These are phyloP conservation scores for Epichloe uncinata DNA, from an alignment of 2,329 filamentous ascomycete species.

Conservation along the genomic window DNA sequence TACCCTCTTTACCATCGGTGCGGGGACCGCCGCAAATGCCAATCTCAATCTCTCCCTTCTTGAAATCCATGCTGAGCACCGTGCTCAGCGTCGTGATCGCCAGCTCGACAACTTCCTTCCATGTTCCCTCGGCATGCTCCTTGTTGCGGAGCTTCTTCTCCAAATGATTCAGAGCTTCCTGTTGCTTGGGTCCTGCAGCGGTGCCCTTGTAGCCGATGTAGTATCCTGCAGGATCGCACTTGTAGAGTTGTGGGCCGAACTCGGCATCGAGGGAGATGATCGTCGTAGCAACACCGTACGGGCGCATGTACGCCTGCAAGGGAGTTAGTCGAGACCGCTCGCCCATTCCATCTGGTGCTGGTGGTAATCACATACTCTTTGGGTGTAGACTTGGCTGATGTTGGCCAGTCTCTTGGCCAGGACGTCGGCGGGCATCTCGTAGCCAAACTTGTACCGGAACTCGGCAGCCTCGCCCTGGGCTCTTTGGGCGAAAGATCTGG, in stretches of 20 bases:
- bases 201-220: conserved; percentile 98
- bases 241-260: conserved; percentile 88
- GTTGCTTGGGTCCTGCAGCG: conserved; percentile 92
- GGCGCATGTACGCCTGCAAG: conserved; percentile 79
- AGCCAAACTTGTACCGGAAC: conserved; percentile 96
- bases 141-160: conserved; percentile 99
- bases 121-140: conserved; percentile 78
- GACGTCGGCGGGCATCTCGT: conserved; percentile 98
- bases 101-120: conserved; percentile 96
- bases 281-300: conserved; percentile 88
- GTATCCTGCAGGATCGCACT: conserved; percentile 96
- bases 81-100: conserved; percentile 92
- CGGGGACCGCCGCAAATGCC: conserved; percentile 87
- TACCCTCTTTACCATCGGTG: conserved; percentile 70
- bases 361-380: conserved; percentile 49
- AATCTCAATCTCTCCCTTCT: conserved; percentile 97
- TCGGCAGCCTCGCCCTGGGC: conserved; percentile 93
- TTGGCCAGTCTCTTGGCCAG: conserved; percentile 94
- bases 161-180: conserved; percentile 94
- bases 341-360: neutral
- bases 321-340: neutral
- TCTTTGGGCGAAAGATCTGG: conserved; percentile 80
- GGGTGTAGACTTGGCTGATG: conserved; percentile 98
- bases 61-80: conserved; percentile 97
- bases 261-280: conserved; percentile 90